A percentile compares a stretch with the other conserved stretches of the same genome.
phyloP scores from a whole-genome alignment of 2,329 filamentous ascomycete genomes.

The Lachnum nothofagi region DNA sequence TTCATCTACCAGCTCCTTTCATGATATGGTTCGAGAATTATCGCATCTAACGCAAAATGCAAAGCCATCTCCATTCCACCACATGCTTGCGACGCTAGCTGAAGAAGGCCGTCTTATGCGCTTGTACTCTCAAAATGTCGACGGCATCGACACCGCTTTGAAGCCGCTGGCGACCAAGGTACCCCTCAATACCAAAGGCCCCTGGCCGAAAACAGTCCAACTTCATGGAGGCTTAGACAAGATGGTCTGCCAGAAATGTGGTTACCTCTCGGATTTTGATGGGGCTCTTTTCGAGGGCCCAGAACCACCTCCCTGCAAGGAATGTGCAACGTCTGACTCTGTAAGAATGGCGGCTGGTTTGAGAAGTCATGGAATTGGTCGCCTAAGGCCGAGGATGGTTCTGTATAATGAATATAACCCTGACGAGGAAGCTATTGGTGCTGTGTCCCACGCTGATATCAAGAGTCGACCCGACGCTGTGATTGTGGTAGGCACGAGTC shows the following conservation, averaged over 20 bases:
- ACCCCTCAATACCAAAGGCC: conserved; percentile 74
- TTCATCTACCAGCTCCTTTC: conserved; percentile 81
- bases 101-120: conserved; percentile 81
- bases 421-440: conserved; percentile 91
- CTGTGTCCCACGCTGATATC: conserved; percentile 80
- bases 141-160: conserved; percentile 85
- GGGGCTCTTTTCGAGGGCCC: conserved; percentile 76
- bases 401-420: conserved; percentile 97
- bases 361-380: conserved; percentile 87
- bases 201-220: conserved; percentile 91
- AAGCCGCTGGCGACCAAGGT: conserved; percentile 73
- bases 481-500: conserved; percentile 88
- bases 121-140: conserved; percentile 94
- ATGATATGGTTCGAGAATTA: conserved; percentile 90
- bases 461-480: conserved; percentile 83
- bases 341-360: conserved; percentile 76
- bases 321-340: conserved; percentile 69
- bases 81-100: conserved; percentile 84
- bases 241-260: conserved; percentile 96
- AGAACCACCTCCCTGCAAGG: conserved; percentile 71
- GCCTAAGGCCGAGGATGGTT: conserved; percentile 85
- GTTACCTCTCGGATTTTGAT: conserved; percentile 69
- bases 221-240: conserved; percentile 89
- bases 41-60: conserved; percentile 73
- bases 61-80: conserved; percentile 82